Evolutionary conservation across 2,329 filamentous ascomycete species (phyloP).

Genomic region (Alternaria sp.): DNA sequence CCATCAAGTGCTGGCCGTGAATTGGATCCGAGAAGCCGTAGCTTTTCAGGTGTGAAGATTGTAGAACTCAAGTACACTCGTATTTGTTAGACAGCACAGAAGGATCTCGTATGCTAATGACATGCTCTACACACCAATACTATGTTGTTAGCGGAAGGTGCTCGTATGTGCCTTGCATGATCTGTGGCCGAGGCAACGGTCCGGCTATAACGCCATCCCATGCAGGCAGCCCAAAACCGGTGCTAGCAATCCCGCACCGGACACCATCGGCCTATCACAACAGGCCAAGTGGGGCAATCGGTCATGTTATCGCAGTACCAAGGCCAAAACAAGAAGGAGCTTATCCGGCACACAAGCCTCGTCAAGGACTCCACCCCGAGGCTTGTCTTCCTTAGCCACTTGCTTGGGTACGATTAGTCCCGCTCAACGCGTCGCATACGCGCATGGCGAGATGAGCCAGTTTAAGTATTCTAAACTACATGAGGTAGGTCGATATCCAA

Average conservation of each 20-base stretch:
- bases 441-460: conserved; percentile 1
- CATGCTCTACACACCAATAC: background rate
- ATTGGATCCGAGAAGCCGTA: background rate
- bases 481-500: conserved; percentile 4
- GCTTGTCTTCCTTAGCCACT: conserved; percentile 18
- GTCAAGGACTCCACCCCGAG: conserved; percentile 16
- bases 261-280: background rate
- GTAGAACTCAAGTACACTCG: background rate
- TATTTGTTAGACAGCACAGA: background rate
- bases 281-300: background rate
- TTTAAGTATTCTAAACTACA: conserved; percentile 3
- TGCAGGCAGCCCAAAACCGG: conserved; percentile 1
- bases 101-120: background rate
- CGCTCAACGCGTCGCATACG: background rate
- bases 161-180: conserved; percentile 8
- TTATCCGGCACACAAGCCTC: conserved; percentile 19
- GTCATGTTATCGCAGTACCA: conserved; percentile 17
- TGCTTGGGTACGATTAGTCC: conserved; percentile 9
- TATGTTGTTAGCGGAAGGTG: conserved; percentile 7
- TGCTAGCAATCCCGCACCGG: conserved; percentile 5
- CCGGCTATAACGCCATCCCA: conserved; percentile 4
- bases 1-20: background rate
- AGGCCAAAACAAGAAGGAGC: conserved; percentile 18
- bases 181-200: conserved; percentile 4
- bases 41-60: background rate